Base-by-base conservation (phyloP, 108 stramenopile species). In the Skeletonema tropicum region DNA sequence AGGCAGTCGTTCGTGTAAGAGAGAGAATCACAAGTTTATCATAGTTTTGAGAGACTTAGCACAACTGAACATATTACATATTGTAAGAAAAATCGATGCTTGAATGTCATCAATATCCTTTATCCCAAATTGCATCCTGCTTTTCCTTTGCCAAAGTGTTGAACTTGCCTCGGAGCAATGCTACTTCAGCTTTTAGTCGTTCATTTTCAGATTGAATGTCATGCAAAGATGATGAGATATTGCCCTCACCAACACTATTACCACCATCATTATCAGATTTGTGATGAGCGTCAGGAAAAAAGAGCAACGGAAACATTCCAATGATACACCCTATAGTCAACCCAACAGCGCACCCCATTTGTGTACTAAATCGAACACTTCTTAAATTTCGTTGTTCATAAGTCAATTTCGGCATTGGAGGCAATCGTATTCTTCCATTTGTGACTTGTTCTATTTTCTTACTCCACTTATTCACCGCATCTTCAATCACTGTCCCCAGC, bases 281-380 rank as follows among this genome's bases (percentile, higher is more conserved):
- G 23, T 64, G 30, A 46, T 41, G 15, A 70, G 84, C 87, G 10
- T 59, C 29, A 9, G 70, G 59, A 61, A 90, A 76, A 62, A 97
- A 93, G 21, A 97, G 66, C 13, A 99, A 82, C 5, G 97, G 97
- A 63, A 94, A 87, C 98, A 99, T 99, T 10, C 98, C 98, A 65
- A 99, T 76, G 12, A 99, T 70, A 71, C 98, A 99, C 9, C 98
- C 98, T 13, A 98, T 55, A 0, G 91, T 88, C 61, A 99, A 83
- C 3, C 98, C 98, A 4, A 96, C 62, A 8, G 86, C 91, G 57
- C 89, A 90, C 0, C 97, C 98, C 17, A 90, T 66, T 63, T 94
- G 89, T 10, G 80, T 83, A 32, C 91, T 84, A 49, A 83, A 85
- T 49, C 93, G 77, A 25, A 92, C 95, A 31, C 80, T 64, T 15